Base-by-base conservation (phyloP, 441 rosid genomes). In the Kokia cookei region DNA sequence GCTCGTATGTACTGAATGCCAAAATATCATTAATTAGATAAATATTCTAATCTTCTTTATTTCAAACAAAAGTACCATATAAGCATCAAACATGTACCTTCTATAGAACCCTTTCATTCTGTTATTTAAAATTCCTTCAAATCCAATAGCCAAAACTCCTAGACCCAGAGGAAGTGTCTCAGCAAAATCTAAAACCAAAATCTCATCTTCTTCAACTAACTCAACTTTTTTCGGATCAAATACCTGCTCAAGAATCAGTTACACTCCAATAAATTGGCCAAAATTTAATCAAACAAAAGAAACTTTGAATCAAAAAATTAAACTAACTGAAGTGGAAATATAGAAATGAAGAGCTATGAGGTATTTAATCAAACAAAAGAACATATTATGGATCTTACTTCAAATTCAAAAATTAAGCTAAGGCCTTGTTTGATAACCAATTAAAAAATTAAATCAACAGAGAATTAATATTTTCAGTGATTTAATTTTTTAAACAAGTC, bases 61-160 rank as follows among this genome's bases (percentile, higher is more conserved):
- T 43, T 47, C 22, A 14, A 27, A 3, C 11, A 11, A 11, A 71
- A 2, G 14, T 50, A 67, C 17, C 35, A 67, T 27, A 42, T 27
- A 54, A 37, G 75, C 63, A 71, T 29, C 15, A 78, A 60, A 15
- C 5, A 3, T 43, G 43, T 69, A 95, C 98, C 98, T 92, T 83
- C 85, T 86, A 69, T 93, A 96, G 75, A 96, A 92, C 0, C 99
- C 99, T 72, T 89, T 96, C 98, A 92, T 89, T 83, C 79, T 89
- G 47, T 96, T 97, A 78, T 85, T 96, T 37, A 96, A 82, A 32
- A 82, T 78, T 29, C 99, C 98, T 29, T 80, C 86, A 77, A 90
- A 96, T 1, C 61, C 81, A 15, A 93, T 80, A 37, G 78, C 75
- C 70, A 96, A 80, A 79, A 83, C 83, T 45, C 99, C 99, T 3